Conservation (phyloP, 352 stramenopile species). For the Pythium myriotylum region DNA sequence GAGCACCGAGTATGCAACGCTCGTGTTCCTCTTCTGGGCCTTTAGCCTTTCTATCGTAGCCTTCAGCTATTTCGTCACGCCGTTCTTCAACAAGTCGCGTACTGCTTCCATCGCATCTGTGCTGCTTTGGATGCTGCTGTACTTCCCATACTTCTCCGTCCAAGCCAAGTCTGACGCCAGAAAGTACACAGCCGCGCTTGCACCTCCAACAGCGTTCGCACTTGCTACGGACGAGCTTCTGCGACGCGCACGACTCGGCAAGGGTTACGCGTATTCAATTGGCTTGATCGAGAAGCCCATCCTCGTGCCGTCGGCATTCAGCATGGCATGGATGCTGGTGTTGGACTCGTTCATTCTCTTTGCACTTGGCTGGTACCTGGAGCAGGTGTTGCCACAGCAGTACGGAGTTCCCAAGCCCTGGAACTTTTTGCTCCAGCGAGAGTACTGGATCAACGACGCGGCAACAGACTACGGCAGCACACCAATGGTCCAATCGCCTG, state of each 20-base stretch:
- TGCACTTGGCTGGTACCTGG: conserved; percentile 88
- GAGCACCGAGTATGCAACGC: conserved; percentile 24
- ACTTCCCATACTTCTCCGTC: conserved; percentile 68
- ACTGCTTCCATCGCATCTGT: conserved; percentile 62
- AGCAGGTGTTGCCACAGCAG: conserved; percentile 90
- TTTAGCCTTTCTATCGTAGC: conserved; percentile 59
- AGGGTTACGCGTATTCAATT: conserved; percentile 54
- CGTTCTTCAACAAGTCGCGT: conserved; percentile 74
- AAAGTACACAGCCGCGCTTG: conserved; percentile 55
- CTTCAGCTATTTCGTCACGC: conserved; percentile 65
- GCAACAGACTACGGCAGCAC: conserved; percentile 3
- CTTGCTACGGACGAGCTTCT: conserved; percentile 61
- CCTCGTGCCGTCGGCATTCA: conserved; percentile 44
- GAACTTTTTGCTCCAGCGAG: conserved; percentile 84
- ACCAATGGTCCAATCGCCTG: conserved; percentile 9
- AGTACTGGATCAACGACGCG: conserved; percentile 32
- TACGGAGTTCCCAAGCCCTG: conserved; percentile 88
- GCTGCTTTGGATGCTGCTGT: conserved; percentile 67
- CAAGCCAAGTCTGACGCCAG: conserved; percentile 41
- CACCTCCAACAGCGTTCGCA: conserved; percentile 59
- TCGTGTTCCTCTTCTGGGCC: conserved; percentile 54
- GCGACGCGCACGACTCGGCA: conserved; percentile 53
- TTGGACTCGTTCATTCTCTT: conserved; percentile 86
- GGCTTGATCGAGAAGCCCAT: conserved; percentile 43
- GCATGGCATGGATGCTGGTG: conserved; percentile 63